Evolutionary conservation across 768 basidiomycete species (phyloP).

Genomic region (Cubamyces lactineus): DNA sequence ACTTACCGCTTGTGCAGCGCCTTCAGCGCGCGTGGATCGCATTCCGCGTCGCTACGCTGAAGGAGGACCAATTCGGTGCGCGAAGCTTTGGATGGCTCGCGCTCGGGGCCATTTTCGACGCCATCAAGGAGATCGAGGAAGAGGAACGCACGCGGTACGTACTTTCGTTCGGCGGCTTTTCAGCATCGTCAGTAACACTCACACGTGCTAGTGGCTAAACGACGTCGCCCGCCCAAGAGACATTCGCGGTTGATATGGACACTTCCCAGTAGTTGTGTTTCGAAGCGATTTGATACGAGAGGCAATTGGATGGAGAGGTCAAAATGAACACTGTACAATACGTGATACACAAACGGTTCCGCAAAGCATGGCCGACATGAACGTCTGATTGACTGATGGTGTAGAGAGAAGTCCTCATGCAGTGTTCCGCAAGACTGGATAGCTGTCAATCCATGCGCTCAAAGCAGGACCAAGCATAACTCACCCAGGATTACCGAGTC

Average conservation of each 20-base stretch:
- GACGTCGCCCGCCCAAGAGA: too few relatives aligned
- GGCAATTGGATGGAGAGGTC: neutral
- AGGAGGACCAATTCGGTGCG: slow-evolving; percentile 53
- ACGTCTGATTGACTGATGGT: neutral
- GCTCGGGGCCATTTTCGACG: slow-evolving; percentile 59
- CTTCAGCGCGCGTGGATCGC: slow-evolving; percentile 58
- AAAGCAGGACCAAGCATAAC: slow-evolving; percentile 36
- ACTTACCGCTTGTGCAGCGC: slow-evolving; percentile 41
- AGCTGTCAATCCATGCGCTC: slow-evolving; percentile 34
- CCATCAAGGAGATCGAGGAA: slow-evolving; percentile 48
- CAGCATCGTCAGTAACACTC: too few relatives aligned
- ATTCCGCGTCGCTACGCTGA: slow-evolving; percentile 48
- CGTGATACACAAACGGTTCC: slow-evolving; percentile 19
- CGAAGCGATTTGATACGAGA: neutral
- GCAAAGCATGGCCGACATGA: slow-evolving; percentile 10
- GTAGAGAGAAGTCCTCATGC: slow-evolving; percentile 23
- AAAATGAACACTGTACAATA: slow-evolving; percentile 22
- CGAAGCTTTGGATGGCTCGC: slow-evolving; percentile 66
- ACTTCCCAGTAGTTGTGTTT: neutral
- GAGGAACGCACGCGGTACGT: slow-evolving; percentile 22
- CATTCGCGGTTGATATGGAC: neutral
- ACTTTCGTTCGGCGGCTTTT: too few relatives aligned
- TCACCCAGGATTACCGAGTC: slow-evolving; percentile 97
- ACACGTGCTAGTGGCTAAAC: too few relatives aligned
- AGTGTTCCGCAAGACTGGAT: slow-evolving; percentile 62